phyloP scores from a whole-genome alignment of 352 stramenopile species.

The Lagenidium sp. region DNA sequence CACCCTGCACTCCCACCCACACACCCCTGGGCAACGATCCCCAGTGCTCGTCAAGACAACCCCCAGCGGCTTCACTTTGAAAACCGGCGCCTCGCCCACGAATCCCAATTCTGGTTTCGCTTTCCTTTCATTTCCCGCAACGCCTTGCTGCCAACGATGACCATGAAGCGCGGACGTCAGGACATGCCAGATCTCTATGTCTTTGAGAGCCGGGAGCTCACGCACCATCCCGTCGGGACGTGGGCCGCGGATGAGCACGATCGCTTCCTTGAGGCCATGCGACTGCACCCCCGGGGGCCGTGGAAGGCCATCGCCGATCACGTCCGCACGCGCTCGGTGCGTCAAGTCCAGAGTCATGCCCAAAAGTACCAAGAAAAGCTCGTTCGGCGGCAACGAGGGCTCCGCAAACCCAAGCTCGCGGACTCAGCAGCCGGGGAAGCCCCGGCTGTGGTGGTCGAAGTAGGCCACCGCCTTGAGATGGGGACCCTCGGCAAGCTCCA shows the following conservation, averaged over 20 bases:
- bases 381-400: slow-evolving; percentile 41
- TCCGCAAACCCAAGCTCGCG: slow-evolving; percentile 70
- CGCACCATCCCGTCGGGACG: slow-evolving; percentile 25
- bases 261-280: slow-evolving; percentile 58
- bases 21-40: too few species aligned
- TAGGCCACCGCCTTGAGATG: slow-evolving; percentile 13
- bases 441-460: slow-evolving; percentile 30
- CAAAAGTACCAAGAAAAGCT: slow-evolving; percentile 79
- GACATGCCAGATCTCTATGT: not conserved
- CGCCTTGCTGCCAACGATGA: slow-evolving; percentile 3
- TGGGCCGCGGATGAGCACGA: slow-evolving; percentile 67
- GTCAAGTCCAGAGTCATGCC: slow-evolving; percentile 68
- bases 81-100: not conserved
- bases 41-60: too few species aligned
- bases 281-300: slow-evolving; percentile 54
- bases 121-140: not conserved
- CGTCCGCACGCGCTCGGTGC: slow-evolving; percentile 56
- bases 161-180: slow-evolving; percentile 8
- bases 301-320: slow-evolving; percentile 69
- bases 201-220: not conserved
- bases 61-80: too few species aligned
- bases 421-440: slow-evolving; percentile 54
- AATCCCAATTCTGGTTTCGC: not conserved
- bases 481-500: slow-evolving; percentile 13
- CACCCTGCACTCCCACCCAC: too few species aligned